These are phyloP conservation scores for Macadamia integrifolia DNA, from an alignment of 164 flowering plant genomes.

Conservation along the genomic window DNA sequence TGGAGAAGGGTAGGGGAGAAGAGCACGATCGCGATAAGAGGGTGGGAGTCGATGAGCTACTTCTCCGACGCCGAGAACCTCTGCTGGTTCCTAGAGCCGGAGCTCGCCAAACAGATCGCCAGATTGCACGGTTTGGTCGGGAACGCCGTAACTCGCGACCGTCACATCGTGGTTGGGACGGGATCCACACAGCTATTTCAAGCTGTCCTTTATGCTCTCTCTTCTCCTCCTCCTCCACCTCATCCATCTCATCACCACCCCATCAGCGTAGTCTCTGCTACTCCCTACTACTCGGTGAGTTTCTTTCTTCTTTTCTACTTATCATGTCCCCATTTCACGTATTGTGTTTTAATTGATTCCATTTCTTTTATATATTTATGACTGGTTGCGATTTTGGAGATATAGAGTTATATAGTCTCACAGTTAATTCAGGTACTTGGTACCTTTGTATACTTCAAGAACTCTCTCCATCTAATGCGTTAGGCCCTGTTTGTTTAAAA, in stretches of 20 bases:
- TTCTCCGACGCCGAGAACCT: conserved; percentile 53
- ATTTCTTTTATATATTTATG: no score
- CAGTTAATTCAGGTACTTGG: no score
- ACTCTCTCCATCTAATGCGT: no score
- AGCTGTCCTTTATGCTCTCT: conserved; percentile 75
- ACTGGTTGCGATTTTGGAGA: no score
- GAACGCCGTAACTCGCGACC: conserved; percentile 62
- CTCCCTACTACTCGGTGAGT: conserved; percentile 86
- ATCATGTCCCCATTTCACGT: no score
- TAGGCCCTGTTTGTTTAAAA: no score
- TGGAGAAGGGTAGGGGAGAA: conserved; percentile 65
- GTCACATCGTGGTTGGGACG: conserved; percentile 76
- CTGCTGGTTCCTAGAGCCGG: conserved; percentile 92
- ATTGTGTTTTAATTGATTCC: no score
- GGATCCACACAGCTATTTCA: conserved; percentile 85
- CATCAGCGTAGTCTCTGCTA: conserved; percentile 62
- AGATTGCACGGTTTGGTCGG: conserved; percentile 67
- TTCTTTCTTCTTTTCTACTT: no score
- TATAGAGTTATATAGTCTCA: no score
- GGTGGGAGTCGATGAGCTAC: conserved; percentile 77
- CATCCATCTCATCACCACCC: conserved; percentile 36
- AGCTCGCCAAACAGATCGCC: conserved; percentile 42
- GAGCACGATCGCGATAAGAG: conserved; percentile 46
- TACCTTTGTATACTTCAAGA: no score
- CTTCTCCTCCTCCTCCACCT: conserved; percentile 13